phyloP scores from a whole-genome alignment of 495 filamentous ascomycete species.

The Penicillium argentinense region DNA sequence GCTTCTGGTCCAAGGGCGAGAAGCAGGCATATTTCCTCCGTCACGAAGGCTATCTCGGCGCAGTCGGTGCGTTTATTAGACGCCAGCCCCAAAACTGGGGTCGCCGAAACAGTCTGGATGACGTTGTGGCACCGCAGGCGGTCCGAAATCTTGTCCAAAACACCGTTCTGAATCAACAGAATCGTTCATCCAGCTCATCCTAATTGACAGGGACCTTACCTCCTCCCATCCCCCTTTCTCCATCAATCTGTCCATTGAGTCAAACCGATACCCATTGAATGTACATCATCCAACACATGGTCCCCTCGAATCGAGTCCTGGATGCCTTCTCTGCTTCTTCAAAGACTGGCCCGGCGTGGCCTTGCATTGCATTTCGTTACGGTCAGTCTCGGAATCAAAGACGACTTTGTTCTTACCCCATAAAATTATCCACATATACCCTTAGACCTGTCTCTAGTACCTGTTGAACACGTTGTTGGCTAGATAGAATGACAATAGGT shows the following conservation, averaged over 20 bases:
- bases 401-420: background rate
- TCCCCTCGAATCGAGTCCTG: background rate
- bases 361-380: constrained; percentile 4
- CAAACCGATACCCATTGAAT: constrained; percentile 1
- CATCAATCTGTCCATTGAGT: constrained; percentile 2
- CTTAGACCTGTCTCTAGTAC: too few relatives aligned
- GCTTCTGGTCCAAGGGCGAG: constrained; percentile 92
- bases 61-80: constrained; percentile 92
- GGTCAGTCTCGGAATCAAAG: background rate
- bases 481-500: too few relatives aligned
- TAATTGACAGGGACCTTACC: background rate
- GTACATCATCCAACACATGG: background rate
- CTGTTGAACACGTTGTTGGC: too few relatives aligned
- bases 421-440: background rate
- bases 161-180: constrained; percentile 14
- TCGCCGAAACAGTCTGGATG: constrained; percentile 70
- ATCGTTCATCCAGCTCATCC: constrained; percentile 14
- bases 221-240: constrained; percentile 1
- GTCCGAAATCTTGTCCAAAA: constrained; percentile 26
- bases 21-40: constrained; percentile 95
- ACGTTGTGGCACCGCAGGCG: constrained; percentile 34
- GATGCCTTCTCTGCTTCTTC: background rate
- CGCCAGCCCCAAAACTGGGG: constrained; percentile 92
- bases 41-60: constrained; percentile 95
- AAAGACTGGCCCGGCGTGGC: background rate